Conservation (phyloP, 2,329 filamentous ascomycete genomes). For the Trichoderma sp. region DNA sequence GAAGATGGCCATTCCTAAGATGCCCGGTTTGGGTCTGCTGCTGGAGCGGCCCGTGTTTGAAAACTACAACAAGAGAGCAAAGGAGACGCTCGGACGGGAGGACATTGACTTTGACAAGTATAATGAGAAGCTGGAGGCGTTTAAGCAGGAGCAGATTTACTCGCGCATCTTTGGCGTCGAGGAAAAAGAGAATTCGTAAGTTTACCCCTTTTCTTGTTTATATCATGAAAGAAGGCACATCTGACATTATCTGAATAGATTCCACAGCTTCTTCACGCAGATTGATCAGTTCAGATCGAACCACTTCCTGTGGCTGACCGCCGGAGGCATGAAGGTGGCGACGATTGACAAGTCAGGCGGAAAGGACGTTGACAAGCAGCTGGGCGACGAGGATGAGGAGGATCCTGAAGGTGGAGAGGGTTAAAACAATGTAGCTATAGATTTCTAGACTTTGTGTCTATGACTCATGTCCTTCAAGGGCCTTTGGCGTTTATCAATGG, state of each 20-base stretch:
- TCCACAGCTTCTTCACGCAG: slow-evolving; percentile 76
- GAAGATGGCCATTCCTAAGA: slow-evolving; percentile 88
- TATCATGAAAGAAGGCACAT: background rate
- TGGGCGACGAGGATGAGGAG: slow-evolving; percentile 54
- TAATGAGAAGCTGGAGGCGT: slow-evolving; percentile 75
- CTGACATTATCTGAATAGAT: slow-evolving; percentile 44
- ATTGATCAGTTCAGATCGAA: slow-evolving; percentile 71
- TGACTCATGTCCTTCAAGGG: background rate
- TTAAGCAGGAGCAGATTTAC: slow-evolving; percentile 92
- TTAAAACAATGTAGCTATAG: slow-evolving; percentile 25
- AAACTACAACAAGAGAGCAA: slow-evolving; percentile 75
- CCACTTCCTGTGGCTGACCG: slow-evolving; percentile 73
- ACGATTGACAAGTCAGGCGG: slow-evolving; percentile 39
- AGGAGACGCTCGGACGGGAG: slow-evolving; percentile 60
- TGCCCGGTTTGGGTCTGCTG: slow-evolving; percentile 81
- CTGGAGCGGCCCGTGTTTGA: slow-evolving; percentile 91
- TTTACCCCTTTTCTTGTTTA: slow-evolving; percentile 25
- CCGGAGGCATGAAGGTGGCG: slow-evolving; percentile 63
- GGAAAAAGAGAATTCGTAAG: slow-evolving; percentile 81
- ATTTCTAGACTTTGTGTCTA: background rate
- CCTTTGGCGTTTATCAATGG: slow-evolving; percentile 1
- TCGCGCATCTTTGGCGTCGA: slow-evolving; percentile 87
- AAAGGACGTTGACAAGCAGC: slow-evolving; percentile 46
- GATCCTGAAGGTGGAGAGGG: slow-evolving; percentile 49
- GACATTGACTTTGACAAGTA: slow-evolving; percentile 77